phyloP scores from a whole-genome alignment of 208 protist genomes.

The Phytomonas sp. region DNA sequence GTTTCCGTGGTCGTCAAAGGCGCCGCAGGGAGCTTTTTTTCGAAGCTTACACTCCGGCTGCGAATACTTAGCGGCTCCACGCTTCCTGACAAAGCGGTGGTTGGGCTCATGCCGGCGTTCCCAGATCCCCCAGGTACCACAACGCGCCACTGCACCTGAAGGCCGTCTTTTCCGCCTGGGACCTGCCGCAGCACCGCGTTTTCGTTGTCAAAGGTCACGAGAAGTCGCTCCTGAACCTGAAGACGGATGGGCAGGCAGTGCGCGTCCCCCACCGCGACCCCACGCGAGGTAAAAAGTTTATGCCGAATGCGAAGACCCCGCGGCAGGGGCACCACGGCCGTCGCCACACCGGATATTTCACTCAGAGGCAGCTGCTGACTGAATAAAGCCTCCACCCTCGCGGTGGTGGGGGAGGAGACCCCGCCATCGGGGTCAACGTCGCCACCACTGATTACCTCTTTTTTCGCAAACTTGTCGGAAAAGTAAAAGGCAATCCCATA shows the following conservation, averaged over 20 bases:
- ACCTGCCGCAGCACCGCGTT: slow-evolving; percentile 18
- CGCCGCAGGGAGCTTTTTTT: not conserved
- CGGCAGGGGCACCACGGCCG: slow-evolving; percentile 28
- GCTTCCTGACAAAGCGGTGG: no score
- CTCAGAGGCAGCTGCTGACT: not conserved
- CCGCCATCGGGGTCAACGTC: not conserved
- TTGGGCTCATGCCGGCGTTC: slow-evolving; percentile 1
- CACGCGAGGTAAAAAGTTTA: slow-evolving; percentile 53
- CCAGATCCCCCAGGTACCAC: slow-evolving; percentile 11
- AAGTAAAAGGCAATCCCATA: slow-evolving; percentile 70
- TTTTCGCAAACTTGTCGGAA: slow-evolving; percentile 38
- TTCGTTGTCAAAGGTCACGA: slow-evolving; percentile 46
- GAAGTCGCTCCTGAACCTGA: slow-evolving; percentile 51
- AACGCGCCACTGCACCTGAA: not conserved
- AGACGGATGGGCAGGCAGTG: slow-evolving; percentile 42
- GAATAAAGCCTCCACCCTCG: not conserved
- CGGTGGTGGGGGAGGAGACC: not conserved
- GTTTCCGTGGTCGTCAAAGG: not conserved
- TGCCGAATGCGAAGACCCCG: slow-evolving; percentile 37
- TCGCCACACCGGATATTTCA: slow-evolving; percentile 7
- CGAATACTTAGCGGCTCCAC: not conserved
- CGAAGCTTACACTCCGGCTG: not conserved
- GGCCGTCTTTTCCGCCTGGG: not conserved
- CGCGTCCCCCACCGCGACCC: slow-evolving; percentile 39
- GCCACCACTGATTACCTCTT: slow-evolving; percentile 1